Conservation (phyloP, 2,329 filamentous ascomycete species). For the Mycogone perniciosa region DNA sequence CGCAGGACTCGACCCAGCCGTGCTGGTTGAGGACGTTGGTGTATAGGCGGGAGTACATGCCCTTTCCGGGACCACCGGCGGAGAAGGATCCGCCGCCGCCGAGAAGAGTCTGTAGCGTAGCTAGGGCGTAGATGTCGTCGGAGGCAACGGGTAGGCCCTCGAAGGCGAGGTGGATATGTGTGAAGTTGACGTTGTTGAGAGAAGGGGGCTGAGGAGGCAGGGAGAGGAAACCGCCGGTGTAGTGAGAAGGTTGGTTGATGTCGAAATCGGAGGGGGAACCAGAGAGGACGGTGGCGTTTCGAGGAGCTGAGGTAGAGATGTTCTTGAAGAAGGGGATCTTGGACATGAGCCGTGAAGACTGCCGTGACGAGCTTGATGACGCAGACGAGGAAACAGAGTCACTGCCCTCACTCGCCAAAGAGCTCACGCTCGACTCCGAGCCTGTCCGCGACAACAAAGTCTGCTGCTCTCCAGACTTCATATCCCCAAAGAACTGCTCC, state of each 20-base stretch:
- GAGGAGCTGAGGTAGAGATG: slow-evolving; percentile 66
- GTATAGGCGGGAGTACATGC: slow-evolving; percentile 97
- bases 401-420: slow-evolving; percentile 29
- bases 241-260: slow-evolving; percentile 63
- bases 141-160: slow-evolving; percentile 88
- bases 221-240: slow-evolving; percentile 89
- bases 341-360: slow-evolving; percentile 64
- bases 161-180: slow-evolving; percentile 92
- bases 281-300: slow-evolving; percentile 51
- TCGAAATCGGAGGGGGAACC: slow-evolving; percentile 44
- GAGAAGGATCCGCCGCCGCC: slow-evolving; percentile 96
- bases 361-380: slow-evolving; percentile 27
- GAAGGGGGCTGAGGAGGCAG: slow-evolving; percentile 76
- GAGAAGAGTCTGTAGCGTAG: slow-evolving; percentile 89
- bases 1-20: slow-evolving; percentile 93
- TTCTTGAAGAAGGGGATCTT: slow-evolving; percentile 88
- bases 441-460: slow-evolving; percentile 47
- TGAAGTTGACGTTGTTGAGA: slow-evolving; percentile 71
- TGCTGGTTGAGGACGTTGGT: slow-evolving; percentile 97
- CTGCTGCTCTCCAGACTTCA: slow-evolving; percentile 51
- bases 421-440: slow-evolving; percentile 49
- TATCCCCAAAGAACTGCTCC: slow-evolving; percentile 85
- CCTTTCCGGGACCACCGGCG: slow-evolving; percentile 92
- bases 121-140: slow-evolving; percentile 91
- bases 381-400: slow-evolving; percentile 27